phyloP scores from a whole-genome alignment of 805 yeast genomes.

The Yamadazyma akitaensis region DNA sequence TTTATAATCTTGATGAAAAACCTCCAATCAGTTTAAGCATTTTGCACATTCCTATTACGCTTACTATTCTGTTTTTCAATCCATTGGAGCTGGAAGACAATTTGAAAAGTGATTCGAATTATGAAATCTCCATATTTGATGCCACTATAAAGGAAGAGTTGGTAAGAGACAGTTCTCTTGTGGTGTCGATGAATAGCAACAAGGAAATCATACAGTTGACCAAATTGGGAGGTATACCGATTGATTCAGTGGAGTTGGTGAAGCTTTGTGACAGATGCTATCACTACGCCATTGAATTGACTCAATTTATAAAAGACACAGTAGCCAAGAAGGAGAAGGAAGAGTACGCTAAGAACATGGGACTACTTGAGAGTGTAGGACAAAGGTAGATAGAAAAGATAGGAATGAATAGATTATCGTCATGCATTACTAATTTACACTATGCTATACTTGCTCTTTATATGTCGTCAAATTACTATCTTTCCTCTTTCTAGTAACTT shows the following conservation, averaged over 20 bases:
- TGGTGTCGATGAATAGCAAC: constrained; percentile 84
- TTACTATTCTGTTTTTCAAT: constrained; percentile 83
- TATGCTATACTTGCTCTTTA: constrained; percentile 11
- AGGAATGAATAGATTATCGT: neutral
- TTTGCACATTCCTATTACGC: constrained; percentile 85
- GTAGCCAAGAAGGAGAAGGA: constrained; percentile 52
- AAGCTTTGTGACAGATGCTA: constrained; percentile 68
- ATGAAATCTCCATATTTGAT: constrained; percentile 67
- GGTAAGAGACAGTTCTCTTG: constrained; percentile 72
- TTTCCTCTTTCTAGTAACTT: constrained; percentile 50
- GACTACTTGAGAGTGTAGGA: constrained; percentile 6
- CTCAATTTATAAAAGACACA: constrained; percentile 57
- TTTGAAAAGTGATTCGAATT: constrained; percentile 61
- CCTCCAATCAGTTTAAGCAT: constrained; percentile 85
- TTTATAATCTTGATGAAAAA: constrained; percentile 73
- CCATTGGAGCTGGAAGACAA: constrained; percentile 62
- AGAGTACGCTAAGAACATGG: constrained; percentile 34
- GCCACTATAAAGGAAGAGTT: constrained; percentile 75
- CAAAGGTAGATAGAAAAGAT: neutral
- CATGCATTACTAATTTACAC: constrained; percentile 10
- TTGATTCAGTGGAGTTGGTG: constrained; percentile 67
- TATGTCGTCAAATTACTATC: constrained; percentile 49
- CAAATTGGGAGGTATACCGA: constrained; percentile 86
- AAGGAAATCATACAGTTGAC: constrained; percentile 86
- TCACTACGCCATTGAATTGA: constrained; percentile 56